Base-by-base conservation (phyloP, 1,284 basidiomycete species). In the Ustilago xerochloae region DNA sequence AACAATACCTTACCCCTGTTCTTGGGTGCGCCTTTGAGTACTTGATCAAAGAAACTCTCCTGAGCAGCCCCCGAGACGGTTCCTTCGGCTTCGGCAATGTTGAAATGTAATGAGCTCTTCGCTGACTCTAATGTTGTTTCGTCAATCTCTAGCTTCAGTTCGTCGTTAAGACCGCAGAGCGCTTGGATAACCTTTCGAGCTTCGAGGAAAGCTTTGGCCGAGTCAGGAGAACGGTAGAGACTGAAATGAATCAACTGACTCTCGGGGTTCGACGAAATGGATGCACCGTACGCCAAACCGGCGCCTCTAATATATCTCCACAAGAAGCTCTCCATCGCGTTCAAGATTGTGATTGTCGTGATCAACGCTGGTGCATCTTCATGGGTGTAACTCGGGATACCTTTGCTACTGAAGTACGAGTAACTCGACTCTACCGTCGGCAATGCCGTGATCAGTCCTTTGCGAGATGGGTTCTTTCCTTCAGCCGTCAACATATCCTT, bases 341-440 rank as follows among this genome's bases (percentile, higher is more conserved):
- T 97, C 49, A 99, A 87, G 4, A 95, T 90, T 69, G 94, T 91
- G 7, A 91, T 86, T 0, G 94, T 91, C n/a, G 99, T 89, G 32
- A 90, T 89, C 32, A 97, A 86, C 15, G 92, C 91, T 1, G 96
- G 91, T 63, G 91, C 91, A 73, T 97, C 93, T 1, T 91, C 89
- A 83, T 97, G 91, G 15, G 71, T 63, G 63, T 73, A 83, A 61
- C 64, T 68, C 28, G 68, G 33, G 15, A 83, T 78, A 24, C 91
- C 91, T 81, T 91, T 92, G 0, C 92, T 89, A 13, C 90, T 91
- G 82, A 96, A 92, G 26, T 88, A 89, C 15, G 90, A 91, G 85
- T 91, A 99, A 9, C 93, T 92, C 78, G 93, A 95, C 86, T 99
- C 97, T 74, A 98, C 97, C 4, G 94, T 93, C 0, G 94, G 91